phyloP scores from a whole-genome alignment of 768 basidiomycete species.

The Phanerochaete sordida region DNA sequence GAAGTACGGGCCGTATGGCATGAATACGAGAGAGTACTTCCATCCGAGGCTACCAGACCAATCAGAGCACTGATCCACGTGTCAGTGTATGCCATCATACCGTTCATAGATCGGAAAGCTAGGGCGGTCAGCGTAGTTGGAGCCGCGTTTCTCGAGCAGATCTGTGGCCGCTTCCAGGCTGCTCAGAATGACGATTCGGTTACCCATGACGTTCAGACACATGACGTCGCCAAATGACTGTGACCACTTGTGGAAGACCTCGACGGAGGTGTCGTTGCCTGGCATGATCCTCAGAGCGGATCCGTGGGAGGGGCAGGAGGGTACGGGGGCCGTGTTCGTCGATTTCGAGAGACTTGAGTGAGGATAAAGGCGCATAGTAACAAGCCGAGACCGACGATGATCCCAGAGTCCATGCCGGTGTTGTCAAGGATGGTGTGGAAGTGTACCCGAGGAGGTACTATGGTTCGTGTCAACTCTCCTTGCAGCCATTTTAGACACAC shows the following conservation, averaged over 20 bases:
- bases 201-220: conserved; percentile 29
- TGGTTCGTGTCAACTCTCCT: no score
- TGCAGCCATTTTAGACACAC: no score
- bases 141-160: conserved; percentile 34
- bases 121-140: conserved; percentile 36
- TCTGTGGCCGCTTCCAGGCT: conserved; percentile 28
- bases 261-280: conserved; percentile 18
- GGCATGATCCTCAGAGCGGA: conserved; percentile 29
- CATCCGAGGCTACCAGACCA: conserved; percentile 14
- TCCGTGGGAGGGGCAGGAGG: not conserved
- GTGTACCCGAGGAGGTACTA: no score
- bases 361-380: no score
- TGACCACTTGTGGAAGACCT: conserved; percentile 30
- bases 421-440: no score
- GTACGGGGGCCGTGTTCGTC: no score
- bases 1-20: conserved; percentile 18
- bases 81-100: no score
- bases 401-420: no score
- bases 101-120: conserved; percentile 21
- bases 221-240: conserved; percentile 33
- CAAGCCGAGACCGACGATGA: no score
- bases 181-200: conserved; percentile 31
- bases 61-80: not conserved
- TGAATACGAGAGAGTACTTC: conserved; percentile 14
- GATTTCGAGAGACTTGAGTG: no score